Evolutionary conservation across 2,329 filamentous ascomycete genomes (phyloP), one percentile per base, ranked within the genome.

Genomic region (Ophiostoma himal-ulmi): DNA sequence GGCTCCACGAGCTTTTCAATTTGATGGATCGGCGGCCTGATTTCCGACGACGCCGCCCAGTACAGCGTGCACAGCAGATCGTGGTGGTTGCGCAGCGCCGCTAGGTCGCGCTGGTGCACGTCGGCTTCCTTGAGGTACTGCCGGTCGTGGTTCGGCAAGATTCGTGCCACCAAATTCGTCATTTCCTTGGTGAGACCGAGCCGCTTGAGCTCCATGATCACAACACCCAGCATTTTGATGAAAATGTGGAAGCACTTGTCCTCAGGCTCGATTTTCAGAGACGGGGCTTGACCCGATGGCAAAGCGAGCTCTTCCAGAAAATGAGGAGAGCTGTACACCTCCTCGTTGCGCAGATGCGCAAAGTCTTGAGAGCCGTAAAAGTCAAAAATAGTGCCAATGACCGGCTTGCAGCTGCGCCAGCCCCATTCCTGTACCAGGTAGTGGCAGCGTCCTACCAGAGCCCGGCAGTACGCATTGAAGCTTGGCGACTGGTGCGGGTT

Each of bases 241-340:
- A 90, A 88, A 30, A 90, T 84, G 75, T 90, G 88, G 74, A 91
- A 91, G 75, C 87, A 90, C 26, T 82, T 82, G 75, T 91, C 89
- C 60, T 84, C 82, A 1, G 82, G 78, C 22, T 85, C 81, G 17
- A 89, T 77, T 1, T 78, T 78, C 6, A 90, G 77, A 0, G 80
- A 83, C 1, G 85, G 83, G 1, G 37, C 8, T 3, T 75, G 77
- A 10, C 74, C 75, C 36, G 57, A 34, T 36, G 77, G 80, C 36
- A 36, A 37, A 20, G 77, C 80, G 1, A 91, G 82, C 22, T 86
- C 79, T 67, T 89, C 86, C 0, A 91, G 79, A 69, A 91, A 91
- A 3, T 78, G 79, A 0, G 88, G 87, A 4, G 88, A 90, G 70
- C 81, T 81, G 74, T 85, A 85, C 1, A 83, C 85, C 75, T 89